Evolutionary conservation across 768 basidiomycete species (phyloP), one percentile per base, ranked within the genome.

Genomic region (Postia placenta): DNA sequence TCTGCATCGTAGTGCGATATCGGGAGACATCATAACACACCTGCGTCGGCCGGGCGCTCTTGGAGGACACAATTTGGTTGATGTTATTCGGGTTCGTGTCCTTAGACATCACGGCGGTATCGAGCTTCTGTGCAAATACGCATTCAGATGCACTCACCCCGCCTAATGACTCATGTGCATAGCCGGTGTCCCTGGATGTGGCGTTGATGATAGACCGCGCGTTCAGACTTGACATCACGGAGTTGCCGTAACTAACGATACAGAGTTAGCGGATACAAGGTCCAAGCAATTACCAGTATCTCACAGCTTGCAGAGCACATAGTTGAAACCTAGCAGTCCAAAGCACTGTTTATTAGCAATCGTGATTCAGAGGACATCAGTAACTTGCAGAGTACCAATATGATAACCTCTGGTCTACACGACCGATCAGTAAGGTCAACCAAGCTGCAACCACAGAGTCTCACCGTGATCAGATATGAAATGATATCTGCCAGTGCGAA

Each of bases 191-290:
- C 15, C 26, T n/a, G 12, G 43, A 9, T 9, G 5, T 28, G 15
- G 17, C 7, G 28, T 33, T 28, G 23, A n/a, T 45, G 3, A 38
- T 24, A 22, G 30, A 5, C 33, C 45, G 62, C 15, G 67, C 50
- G 53, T 68, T 64, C 38, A 68, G 38, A 4, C 64, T 68, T 19
- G 68, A 69, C 36, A 68, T 45, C 20, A 68, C 42, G 4, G 67
- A 68, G 48, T 68, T 68, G 0, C 67, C 67, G 49, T 68, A 69
- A 17, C 43, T 45, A 27, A 20, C 19, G 23, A 9, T 22, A 12
- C 42, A 22, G 24, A 14, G 12, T 39, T 20, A 11, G n/a, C 5
- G n/a, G 4, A 27, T 28, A 20, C 12, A 24, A 27, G 14, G 5
- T 28, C 6, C n/a, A 45, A 23, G 14, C 11, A 27, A 11, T 25